Base-by-base conservation (phyloP, 2,329 filamentous ascomycete genomes). In the Fusarium liriodendri region DNA sequence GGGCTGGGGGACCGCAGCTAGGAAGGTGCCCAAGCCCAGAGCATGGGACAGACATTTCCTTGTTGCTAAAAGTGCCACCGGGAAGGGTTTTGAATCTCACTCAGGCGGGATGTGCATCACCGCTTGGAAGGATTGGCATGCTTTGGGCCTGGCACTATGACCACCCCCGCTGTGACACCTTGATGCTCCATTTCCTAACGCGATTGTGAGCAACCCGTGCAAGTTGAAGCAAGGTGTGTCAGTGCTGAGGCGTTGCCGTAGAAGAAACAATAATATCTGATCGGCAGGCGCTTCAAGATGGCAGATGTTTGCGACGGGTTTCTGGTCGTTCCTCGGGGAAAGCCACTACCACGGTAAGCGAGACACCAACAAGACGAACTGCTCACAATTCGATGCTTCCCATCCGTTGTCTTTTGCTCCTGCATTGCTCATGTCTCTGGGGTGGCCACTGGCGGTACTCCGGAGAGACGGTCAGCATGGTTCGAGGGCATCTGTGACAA, bases 41-140 rank as follows among this genome's bases (percentile, higher is more conserved):
- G 59, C 65, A 73, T 77, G 75, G 77, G 71, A 75, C 65, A 78
- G 71, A 73, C 64, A 78, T 77, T 68, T 74, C 72, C 74, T 66
- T 76, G 72, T 65, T 70, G 69, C 75, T 77, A 70, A 78, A 78
- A 62, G 76, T 77, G 69, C 75, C 73, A 72, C 71, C 64, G 47
- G 61, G 72, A 75, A 78, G 67, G 70, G 77, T 75, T 75, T 75
- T 70, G 65, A 78, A 78, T 74, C 73, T 77, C 71, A 77, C 76
- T 66, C 66, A 73, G 66, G 74, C 75, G 76, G 75, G 73, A 78
- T 77, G 73, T 64, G 72, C 75, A 78, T 76, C 76, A 76, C 70
- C 71, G 60, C 68, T 68, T 69, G 60, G 69, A 55, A 71, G 72
- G 63, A 77, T 77, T 79, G 69, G 75, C 75, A 79, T 78, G 71